These are phyloP conservation scores for Bryoerythrophyllum caledonicum DNA, from an alignment of 225 moss, liverwort and hornwort genomes.

Conservation along the genomic window DNA sequence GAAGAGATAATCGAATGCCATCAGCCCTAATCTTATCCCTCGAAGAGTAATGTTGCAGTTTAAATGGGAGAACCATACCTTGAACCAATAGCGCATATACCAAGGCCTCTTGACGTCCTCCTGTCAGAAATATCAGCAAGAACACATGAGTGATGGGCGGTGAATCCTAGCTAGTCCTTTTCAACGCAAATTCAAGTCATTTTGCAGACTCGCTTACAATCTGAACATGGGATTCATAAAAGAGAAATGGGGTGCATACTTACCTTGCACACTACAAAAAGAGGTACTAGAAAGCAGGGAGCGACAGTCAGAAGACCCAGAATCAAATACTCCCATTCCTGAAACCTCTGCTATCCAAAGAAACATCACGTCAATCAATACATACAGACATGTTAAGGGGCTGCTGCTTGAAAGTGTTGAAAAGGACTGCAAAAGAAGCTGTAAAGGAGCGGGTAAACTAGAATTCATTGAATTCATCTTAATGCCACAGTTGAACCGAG, in stretches of 20 bases:
- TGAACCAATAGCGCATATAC: slow-evolving; percentile 86
- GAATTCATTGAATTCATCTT: not conserved
- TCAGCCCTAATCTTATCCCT: not conserved
- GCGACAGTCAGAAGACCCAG: slow-evolving; percentile 65
- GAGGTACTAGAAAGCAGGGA: slow-evolving; percentile 79
- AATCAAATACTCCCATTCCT: slow-evolving; percentile 78
- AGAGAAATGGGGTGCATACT: not conserved
- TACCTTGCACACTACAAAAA: slow-evolving; percentile 72
- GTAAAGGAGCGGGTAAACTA: not conserved
- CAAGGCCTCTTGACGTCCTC: slow-evolving; percentile 69
- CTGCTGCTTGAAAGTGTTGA: not conserved
- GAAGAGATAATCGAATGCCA: not conserved
- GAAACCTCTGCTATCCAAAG: slow-evolving; percentile 53
- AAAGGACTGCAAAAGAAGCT: not conserved
- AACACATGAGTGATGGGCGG: not conserved
- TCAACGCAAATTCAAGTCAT: not conserved
- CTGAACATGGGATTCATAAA: slow-evolving; percentile 2
- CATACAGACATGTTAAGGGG: not conserved
- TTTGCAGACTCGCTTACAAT: not conserved
- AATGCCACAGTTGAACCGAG: not conserved
- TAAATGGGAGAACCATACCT: slow-evolving; percentile 48
- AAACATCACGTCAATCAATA: not conserved
- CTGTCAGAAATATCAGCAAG: slow-evolving; percentile 39
- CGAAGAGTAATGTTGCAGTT: slow-evolving; percentile 8
- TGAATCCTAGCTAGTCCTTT: not conserved